A percentile compares a stretch with the other conserved stretches of the same genome.
Evolutionary conservation across 257 asterid genomes (phyloP).

Genomic region (Dorcoceras hygrometricum): DNA sequence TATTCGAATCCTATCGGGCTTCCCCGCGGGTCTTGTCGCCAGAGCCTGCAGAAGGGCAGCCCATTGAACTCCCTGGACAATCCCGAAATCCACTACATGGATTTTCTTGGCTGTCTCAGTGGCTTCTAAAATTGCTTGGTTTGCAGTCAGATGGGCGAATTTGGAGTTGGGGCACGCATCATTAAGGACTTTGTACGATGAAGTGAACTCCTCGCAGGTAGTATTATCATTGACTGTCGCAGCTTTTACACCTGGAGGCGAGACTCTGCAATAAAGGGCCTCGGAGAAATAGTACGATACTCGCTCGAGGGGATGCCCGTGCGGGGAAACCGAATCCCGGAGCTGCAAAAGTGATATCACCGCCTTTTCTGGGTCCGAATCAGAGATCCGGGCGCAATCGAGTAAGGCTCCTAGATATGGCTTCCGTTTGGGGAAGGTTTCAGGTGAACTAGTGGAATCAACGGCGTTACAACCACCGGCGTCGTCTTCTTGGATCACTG

Average conservation of each 20-base stretch:
- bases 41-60: conserved; percentile 94
- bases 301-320: conserved; percentile 73
- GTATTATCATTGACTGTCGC: conserved; percentile 32
- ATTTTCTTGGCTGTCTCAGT: conserved; percentile 58
- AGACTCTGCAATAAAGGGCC: conserved; percentile 57
- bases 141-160: conserved; percentile 87
- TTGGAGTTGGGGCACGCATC: conserved; percentile 97
- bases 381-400: conserved; percentile 67
- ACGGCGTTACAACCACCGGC: conserved; percentile 25
- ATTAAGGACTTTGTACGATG: conserved; percentile 69
- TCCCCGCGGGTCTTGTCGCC: conserved; percentile 87
- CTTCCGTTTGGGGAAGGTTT: conserved; percentile 33
- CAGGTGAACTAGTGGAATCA: conserved; percentile 43
- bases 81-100: conserved; percentile 91
- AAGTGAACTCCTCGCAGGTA: conserved; percentile 65
- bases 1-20: conserved; percentile 66
- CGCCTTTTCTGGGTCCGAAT: conserved; percentile 59
- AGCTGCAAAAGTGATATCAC: conserved; percentile 55
- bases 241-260: conserved; percentile 26
- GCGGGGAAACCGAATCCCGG: conserved; percentile 50
- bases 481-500: conserved; percentile 26
- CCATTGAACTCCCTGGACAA: conserved; percentile 95
- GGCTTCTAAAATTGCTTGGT: conserved; percentile 91
- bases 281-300: conserved; percentile 74
- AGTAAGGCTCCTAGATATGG: conserved; percentile 57